Evolutionary conservation across 768 basidiomycete species (phyloP), one percentile per base, ranked within the genome.

Genomic region (Trametes cubensis): DNA sequence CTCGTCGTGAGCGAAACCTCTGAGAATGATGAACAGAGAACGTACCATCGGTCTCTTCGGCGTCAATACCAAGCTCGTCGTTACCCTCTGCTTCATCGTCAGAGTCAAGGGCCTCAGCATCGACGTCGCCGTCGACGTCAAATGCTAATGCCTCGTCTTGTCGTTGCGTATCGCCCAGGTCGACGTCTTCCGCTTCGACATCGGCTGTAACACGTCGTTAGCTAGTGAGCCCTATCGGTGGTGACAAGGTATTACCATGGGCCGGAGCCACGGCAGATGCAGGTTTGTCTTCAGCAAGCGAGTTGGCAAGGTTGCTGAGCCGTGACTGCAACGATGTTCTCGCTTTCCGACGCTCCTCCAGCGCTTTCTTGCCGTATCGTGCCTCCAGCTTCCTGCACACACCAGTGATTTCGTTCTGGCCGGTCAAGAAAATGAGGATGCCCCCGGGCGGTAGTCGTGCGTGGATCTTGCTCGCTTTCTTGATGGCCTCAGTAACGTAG

Each of bases 391-490:
- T 88, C 69, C 84, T 81, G 72, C 93, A 95, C 2, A 97, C 85
- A 3, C 89, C 89, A 15, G 81, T 80, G 67, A 99, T 98, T 76
- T 99, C 97, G 64, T 92, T 92, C 74, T 98, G 96, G 21, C 97
- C 97, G 0, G 97, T 98, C 65, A 98, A 78, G 73, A 97, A 97
- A 50, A 96, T 85, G 51, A 99, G 80, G 39, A 99, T 89, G 4
- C 95, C 97, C 0, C 97, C 97, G 0, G 92, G 85, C 2, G 97
- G 97, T 20, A 99, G 77, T 18, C 94, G 85, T 17, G 90, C 83
- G 74, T 99, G 97, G 45, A 99, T 98, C 74, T 97, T 95, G 60
- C 81, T 78, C 2, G 93, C 82, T 74, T 99, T 99, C 71, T 87
- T 90, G 67, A 95, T 85, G 2, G 94, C 92, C 73, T 98, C 94